Percentiles rank a stretch among this genome's conserved stretches.
Conservation (phyloP, 2,329 filamentous ascomycete genomes). For the Diplodia scrobiculata region DNA sequence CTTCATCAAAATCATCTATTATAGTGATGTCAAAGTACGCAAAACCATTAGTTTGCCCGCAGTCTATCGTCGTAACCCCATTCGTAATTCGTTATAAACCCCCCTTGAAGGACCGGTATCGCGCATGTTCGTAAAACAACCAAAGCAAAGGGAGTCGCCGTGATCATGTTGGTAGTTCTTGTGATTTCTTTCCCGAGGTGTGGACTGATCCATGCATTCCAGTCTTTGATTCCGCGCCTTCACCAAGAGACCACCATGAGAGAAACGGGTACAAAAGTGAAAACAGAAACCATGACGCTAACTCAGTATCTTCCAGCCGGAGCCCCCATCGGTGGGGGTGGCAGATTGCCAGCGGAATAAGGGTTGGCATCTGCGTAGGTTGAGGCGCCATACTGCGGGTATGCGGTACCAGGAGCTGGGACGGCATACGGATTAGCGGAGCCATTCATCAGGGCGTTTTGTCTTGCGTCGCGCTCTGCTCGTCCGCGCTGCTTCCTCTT, state of each 20-base stretch:
- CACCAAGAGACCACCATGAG: neutral
- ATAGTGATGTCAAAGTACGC: conserved; percentile 13
- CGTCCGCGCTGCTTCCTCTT: conserved; percentile 49
- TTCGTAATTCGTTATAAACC: conserved; percentile 12
- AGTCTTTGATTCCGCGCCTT: conserved; percentile 14
- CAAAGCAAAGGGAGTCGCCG: neutral
- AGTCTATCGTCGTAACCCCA: conserved; percentile 10
- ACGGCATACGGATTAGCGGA: conserved; percentile 45
- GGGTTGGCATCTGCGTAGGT: conserved; percentile 52
- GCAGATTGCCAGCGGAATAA: conserved; percentile 44
- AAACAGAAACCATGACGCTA: neutral
- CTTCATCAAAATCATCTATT: conserved; percentile 15
- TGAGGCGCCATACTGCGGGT: conserved; percentile 44
- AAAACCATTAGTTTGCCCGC: neutral
- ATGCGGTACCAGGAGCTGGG: conserved; percentile 35
- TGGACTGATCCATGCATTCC: conserved; percentile 2
- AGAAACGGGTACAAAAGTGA: neutral
- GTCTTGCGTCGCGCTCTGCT: conserved; percentile 51
- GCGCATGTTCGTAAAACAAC: neutral
- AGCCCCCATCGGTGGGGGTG: conserved; percentile 46
- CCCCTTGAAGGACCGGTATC: conserved; percentile 3
- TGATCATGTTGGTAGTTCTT: neutral
- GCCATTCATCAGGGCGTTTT: conserved; percentile 39
- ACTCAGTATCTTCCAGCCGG: conserved; percentile 13
- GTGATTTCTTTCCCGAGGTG: neutral